Evolutionary conservation across 108 stramenopile species (phyloP).

Genomic region (Epithemia pelagica): DNA sequence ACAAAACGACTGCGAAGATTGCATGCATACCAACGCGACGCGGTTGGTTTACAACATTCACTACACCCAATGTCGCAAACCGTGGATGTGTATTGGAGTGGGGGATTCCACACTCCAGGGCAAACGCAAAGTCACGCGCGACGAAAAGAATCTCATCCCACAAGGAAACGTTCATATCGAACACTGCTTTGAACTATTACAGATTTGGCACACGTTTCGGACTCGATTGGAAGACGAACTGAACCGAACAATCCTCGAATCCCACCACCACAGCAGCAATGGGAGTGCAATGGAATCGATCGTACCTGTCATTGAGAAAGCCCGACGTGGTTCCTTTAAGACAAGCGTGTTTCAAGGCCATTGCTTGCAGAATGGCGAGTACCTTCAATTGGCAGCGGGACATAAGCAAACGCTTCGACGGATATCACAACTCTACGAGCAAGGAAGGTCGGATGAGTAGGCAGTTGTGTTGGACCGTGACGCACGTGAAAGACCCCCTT

Average conservation of each 20-base stretch:
- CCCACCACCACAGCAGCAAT: constrained; percentile 5
- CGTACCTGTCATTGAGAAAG: constrained; percentile 15
- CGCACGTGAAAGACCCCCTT: too few species aligned
- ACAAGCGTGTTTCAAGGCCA: constrained; percentile 50
- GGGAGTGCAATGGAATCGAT: too few species aligned
- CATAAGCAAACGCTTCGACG: constrained; percentile 18
- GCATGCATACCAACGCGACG: constrained; percentile 28
- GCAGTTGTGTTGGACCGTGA: too few species aligned
- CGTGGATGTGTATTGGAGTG: constrained; percentile 44
- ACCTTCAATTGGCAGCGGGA: constrained; percentile 23
- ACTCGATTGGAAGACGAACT: constrained; percentile 44
- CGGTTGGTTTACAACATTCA: constrained; percentile 38
- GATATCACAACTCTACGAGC: constrained; percentile 29
- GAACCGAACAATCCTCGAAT: constrained; percentile 18
- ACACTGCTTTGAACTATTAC: constrained; percentile 44
- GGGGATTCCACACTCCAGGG: background rate
- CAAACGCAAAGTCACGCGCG: background rate
- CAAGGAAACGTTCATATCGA: constrained; percentile 26
- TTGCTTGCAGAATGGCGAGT: constrained; percentile 37
- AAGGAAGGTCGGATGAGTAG: too few species aligned
- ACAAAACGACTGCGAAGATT: constrained; percentile 33
- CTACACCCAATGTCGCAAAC: constrained; percentile 60
- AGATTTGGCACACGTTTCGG: constrained; percentile 46
- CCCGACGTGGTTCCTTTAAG: constrained; percentile 31
- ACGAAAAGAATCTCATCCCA: constrained; percentile 23